A percentile compares a stretch with the other conserved stretches of the same genome.
phyloP scores from a whole-genome alignment of 257 asterid species.

The Solanum neorickii region DNA sequence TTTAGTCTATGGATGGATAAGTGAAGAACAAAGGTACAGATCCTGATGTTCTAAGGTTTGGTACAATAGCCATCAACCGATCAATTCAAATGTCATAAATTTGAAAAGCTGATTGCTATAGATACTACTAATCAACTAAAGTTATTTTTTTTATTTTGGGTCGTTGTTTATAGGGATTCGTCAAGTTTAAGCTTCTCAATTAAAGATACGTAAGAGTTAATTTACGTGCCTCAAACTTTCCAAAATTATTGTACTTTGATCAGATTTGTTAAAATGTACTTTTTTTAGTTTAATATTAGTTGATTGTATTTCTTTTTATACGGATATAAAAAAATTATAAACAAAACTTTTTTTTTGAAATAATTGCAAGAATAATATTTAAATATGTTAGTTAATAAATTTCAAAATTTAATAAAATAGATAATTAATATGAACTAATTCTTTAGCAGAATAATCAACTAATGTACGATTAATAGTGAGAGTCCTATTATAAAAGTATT shows the following conservation, averaged over 20 bases:
- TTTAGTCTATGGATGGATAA: background rate
- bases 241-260: background rate
- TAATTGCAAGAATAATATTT: too few relatives aligned
- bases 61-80: background rate
- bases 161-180: slow-evolving; percentile 21
- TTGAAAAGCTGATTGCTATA: slow-evolving; percentile 9
- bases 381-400: too few relatives aligned
- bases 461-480: too few relatives aligned
- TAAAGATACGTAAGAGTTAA: background rate
- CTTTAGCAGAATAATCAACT: too few relatives aligned
- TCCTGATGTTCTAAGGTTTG: background rate
- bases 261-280: background rate
- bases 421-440: too few relatives aligned
- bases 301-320: too few relatives aligned
- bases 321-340: too few relatives aligned
- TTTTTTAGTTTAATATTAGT: too few relatives aligned
- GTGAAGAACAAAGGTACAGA: slow-evolving; percentile 1
- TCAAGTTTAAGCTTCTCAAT: slow-evolving; percentile 19
- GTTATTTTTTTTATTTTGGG: background rate
- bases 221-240: background rate
- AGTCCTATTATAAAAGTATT: background rate
- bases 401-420: too few relatives aligned
- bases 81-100: slow-evolving; percentile 3
- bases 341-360: too few relatives aligned
- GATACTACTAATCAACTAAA: background rate